Evolutionary conservation across 139 green algal genomes (phyloP).

Genomic region (Nannochloris sp.): DNA sequence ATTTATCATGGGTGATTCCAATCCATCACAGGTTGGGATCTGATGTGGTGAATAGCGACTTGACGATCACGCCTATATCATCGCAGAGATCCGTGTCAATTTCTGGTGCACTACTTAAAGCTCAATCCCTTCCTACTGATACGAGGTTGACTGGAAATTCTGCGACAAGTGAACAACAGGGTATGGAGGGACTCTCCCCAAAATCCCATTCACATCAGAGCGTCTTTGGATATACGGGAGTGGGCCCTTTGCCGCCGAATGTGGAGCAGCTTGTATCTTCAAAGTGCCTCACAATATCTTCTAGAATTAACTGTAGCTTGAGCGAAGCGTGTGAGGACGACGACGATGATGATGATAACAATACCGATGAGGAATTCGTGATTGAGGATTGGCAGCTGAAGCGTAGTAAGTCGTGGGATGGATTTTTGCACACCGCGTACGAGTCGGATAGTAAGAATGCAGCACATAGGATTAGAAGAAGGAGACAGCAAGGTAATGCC

Average conservation of each 20-base stretch:
- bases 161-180: too few species aligned
- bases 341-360: not conserved
- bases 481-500: constrained; percentile 5
- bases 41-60: not conserved
- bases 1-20: not conserved
- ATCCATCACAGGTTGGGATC: not conserved
- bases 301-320: too few species aligned
- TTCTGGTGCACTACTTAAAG: too few species aligned
- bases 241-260: not conserved
- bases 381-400: constrained; percentile 15
- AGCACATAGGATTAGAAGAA: not conserved
- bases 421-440: constrained; percentile 1
- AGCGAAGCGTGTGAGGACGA: too few species aligned
- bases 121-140: too few species aligned
- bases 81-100: too few species aligned
- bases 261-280: not conserved
- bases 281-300: not conserved
- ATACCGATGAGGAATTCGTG: not conserved
- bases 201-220: not conserved
- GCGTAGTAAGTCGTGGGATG: constrained; percentile 25
- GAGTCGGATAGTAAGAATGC: not conserved
- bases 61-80: too few species aligned
- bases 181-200: too few species aligned
- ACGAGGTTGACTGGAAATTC: too few species aligned
- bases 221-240: not conserved